Evolutionary conservation across 345 rosid species (phyloP).

Genomic region (Erysimum cheiranthoides): DNA sequence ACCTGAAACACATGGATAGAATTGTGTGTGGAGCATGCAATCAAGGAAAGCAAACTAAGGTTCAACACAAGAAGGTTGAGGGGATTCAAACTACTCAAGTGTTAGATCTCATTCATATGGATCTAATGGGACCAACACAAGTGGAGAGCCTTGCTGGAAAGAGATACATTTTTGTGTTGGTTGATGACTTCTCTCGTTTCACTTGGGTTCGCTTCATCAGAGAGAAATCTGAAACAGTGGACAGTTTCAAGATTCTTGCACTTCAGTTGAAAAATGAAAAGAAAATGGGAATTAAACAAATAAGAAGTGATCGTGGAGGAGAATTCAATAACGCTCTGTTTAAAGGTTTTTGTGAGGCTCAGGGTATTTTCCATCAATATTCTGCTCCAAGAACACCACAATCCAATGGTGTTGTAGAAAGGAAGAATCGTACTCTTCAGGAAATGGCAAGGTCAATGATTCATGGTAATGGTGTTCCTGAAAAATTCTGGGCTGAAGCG

Average conservation of each 20-base stretch:
- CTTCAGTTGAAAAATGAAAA: background rate
- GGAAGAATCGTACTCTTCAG: background rate
- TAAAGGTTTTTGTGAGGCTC: background rate
- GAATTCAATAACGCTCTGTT: too few relatives aligned
- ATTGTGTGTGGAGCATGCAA: too few relatives aligned
- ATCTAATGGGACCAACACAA: background rate
- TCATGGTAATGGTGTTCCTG: background rate
- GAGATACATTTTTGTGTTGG: too few relatives aligned
- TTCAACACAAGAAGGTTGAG: too few relatives aligned
- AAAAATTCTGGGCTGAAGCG: background rate
- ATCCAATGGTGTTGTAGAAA: background rate
- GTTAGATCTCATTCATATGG: background rate
- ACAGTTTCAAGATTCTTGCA: background rate
- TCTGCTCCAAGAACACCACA: background rate
- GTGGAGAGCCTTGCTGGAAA: background rate
- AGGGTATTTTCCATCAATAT: background rate
- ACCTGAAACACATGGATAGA: too few relatives aligned
- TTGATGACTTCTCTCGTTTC: too few relatives aligned
- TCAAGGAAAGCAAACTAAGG: too few relatives aligned
- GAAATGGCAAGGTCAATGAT: background rate
- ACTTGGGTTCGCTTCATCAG: too few relatives aligned
- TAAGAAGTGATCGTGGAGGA: background rate
- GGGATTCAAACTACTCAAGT: too few relatives aligned
- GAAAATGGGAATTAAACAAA: too few relatives aligned
- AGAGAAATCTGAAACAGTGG: too few relatives aligned